Conservation (phyloP, 2,329 filamentous ascomycete genomes). For the Leptographium flavum region DNA sequence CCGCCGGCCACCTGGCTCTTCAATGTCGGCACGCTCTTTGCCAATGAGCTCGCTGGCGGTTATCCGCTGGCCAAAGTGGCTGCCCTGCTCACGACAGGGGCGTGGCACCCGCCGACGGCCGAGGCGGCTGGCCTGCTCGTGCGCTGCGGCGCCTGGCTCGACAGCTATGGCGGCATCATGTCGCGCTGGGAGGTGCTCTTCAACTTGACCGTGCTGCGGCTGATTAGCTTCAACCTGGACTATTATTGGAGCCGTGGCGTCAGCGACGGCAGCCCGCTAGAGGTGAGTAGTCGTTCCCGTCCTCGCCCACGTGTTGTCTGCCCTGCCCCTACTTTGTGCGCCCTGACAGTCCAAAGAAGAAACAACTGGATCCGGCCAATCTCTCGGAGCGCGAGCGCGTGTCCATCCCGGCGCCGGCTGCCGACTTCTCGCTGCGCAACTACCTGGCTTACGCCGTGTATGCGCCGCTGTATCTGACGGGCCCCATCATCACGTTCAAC, state of each 20-base stretch:
- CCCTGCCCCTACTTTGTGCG: background rate
- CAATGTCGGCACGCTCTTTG: conserved; percentile 73
- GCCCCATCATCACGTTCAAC: conserved; percentile 93
- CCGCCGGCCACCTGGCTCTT: conserved; percentile 77
- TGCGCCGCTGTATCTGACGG: conserved; percentile 81
- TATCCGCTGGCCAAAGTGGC: conserved; percentile 58
- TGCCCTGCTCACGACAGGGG: conserved; percentile 23
- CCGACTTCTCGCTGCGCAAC: conserved; percentile 68
- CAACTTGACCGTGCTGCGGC: conserved; percentile 81
- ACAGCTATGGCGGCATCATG: conserved; percentile 71
- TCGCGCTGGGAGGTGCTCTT: conserved; percentile 93
- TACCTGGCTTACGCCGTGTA: conserved; percentile 86
- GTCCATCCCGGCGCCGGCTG: conserved; percentile 52
- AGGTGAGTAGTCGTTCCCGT: conserved; percentile 43
- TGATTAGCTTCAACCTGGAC: conserved; percentile 95
- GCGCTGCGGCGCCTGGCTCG: conserved; percentile 56
- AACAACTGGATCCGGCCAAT: conserved; percentile 75
- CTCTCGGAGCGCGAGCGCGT: conserved; percentile 84
- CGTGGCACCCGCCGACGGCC: conserved; percentile 5
- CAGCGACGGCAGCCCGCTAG: conserved; percentile 50
- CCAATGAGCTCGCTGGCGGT: conserved; percentile 72
- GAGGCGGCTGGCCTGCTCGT: conserved; percentile 25
- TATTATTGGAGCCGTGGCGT: conserved; percentile 81
- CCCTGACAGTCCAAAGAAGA: conserved; percentile 56
- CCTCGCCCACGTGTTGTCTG: background rate